phyloP scores from a whole-genome alignment of 306 rosid genomes.

The Geum urbanum region DNA sequence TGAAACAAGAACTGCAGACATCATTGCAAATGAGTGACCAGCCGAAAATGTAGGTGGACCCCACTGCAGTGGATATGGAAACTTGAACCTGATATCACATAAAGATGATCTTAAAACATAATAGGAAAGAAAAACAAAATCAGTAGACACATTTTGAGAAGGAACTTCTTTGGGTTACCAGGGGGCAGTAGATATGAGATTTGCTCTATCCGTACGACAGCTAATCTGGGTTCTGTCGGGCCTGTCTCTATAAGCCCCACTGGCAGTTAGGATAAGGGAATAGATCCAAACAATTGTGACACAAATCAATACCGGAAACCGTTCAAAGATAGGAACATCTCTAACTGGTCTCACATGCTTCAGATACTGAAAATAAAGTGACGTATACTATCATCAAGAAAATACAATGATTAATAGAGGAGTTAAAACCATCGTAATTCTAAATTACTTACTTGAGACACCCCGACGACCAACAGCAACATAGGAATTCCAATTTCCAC shows the following conservation, averaged over 20 bases:
- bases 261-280: constrained; percentile 78
- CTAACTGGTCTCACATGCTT: constrained; percentile 85
- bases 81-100: constrained; percentile 65
- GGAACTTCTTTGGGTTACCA: constrained; percentile 43
- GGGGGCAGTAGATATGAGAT: constrained; percentile 86
- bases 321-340: constrained; percentile 79
- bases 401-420: constrained; percentile 1
- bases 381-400: constrained; percentile 13
- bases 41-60: constrained; percentile 99
- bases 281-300: constrained; percentile 78
- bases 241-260: constrained; percentile 77
- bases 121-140: background rate
- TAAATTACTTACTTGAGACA: constrained; percentile 74
- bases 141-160: constrained; percentile 12
- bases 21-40: constrained; percentile 93
- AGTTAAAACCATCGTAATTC: background rate
- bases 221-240: constrained; percentile 50
- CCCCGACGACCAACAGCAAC: constrained; percentile 75
- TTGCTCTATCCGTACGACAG: constrained; percentile 80
- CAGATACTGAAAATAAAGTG: constrained; percentile 66
- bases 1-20: constrained; percentile 92
- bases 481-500: constrained; percentile 91
- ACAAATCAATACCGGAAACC: constrained; percentile 89
- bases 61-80: constrained; percentile 97
- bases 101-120: constrained; percentile 16